These are phyloP conservation scores for Scedosporium minutisporum DNA, from an alignment of 2,329 filamentous ascomycete species.

Conservation along the genomic window DNA sequence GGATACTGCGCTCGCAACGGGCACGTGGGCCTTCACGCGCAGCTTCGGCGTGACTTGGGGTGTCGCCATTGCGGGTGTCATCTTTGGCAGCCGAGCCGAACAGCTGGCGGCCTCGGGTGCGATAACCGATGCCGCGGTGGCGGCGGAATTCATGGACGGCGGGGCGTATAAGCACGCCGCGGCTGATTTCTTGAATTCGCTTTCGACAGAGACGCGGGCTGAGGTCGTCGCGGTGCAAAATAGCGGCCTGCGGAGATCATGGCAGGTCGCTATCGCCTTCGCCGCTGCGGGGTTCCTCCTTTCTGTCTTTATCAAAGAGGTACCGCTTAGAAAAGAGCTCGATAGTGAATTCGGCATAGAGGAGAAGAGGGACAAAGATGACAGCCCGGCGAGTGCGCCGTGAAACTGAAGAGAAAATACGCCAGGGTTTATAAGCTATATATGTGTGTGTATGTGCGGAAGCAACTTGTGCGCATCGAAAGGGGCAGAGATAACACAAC, in stretches of 20 bases:
- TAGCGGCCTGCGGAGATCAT: conserved; percentile 10
- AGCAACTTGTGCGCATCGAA: no score
- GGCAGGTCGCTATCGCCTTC: conserved; percentile 20
- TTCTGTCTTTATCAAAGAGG: conserved; percentile 13
- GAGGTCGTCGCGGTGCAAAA: conserved; percentile 14
- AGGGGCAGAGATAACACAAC: not conserved
- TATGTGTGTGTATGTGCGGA: no score
- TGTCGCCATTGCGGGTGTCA: conserved; percentile 29
- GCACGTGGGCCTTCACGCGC: conserved; percentile 34
- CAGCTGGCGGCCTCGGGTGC: conserved; percentile 9
- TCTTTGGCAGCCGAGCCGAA: conserved; percentile 22
- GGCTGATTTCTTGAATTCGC: conserved; percentile 11
- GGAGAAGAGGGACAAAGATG: conserved; percentile 5
- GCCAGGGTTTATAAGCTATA: no score
- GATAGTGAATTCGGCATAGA: conserved; percentile 20
- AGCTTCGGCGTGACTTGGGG: conserved; percentile 38
- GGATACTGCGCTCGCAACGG: conserved; percentile 27
- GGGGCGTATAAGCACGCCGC: conserved; percentile 18
- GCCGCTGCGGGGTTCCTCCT: conserved; percentile 14
- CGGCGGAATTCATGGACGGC: conserved; percentile 12
- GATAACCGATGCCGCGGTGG: conserved; percentile 9
- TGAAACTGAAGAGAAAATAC: not conserved
- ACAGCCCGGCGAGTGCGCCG: not conserved
- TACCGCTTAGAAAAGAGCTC: conserved; percentile 15
- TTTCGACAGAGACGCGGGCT: conserved; percentile 7